Evolutionary conservation across 345 rosid genomes (phyloP), one percentile per base, ranked within the genome.

Genomic region (Kandelia obovata): DNA sequence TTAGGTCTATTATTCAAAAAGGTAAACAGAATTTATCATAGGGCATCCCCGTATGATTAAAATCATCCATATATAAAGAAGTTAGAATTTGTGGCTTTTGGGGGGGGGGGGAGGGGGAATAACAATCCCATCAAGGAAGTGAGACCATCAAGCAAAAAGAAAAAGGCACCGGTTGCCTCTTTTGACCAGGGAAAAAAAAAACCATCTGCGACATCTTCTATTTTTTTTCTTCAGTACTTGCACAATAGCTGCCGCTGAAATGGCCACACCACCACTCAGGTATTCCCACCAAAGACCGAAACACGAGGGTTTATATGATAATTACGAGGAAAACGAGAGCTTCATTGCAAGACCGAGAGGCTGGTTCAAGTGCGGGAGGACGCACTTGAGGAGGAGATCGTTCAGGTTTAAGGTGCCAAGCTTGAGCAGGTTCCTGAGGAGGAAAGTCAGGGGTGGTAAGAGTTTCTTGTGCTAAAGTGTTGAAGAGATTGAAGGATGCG

Each of bases 401-500:
- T 66, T 85, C 52, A 79, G 84, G 81, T 64, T 88, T 6, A 81
- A 79, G 65, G 71, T 87, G 67, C 78, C 85, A 5, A 70, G 79
- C 58, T 64, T 82, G 76, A 79, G 81, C 27, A 74, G 76, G 62
- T 69, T 77, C 25, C 61, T 73, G 71, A 82, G 72, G 75, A 83
- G 74, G 76, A 85, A 71, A 73, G 74, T 56, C 5, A 81, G 21
- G 60, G 69, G 28, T 76, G 53, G 78, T 77, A 5, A 34, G 75
- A 32, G 61, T 56, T 27, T 32, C 86, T 11, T 74, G 83, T 68
- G 75, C 71, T 7, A 86, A 76, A 49, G 31, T 88, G 49, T 3
- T 87, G 80, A 83, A 80, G 86, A 88, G 96, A 66, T 71, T 88
- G 61, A 88, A 80, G 64, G 85, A 84, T 61, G 80, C 94, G 46